Percentiles rank a stretch among this genome's conserved stretches.
phyloP scores from a whole-genome alignment of 2,329 filamentous ascomycete species.

The Cercospora citrullina region DNA sequence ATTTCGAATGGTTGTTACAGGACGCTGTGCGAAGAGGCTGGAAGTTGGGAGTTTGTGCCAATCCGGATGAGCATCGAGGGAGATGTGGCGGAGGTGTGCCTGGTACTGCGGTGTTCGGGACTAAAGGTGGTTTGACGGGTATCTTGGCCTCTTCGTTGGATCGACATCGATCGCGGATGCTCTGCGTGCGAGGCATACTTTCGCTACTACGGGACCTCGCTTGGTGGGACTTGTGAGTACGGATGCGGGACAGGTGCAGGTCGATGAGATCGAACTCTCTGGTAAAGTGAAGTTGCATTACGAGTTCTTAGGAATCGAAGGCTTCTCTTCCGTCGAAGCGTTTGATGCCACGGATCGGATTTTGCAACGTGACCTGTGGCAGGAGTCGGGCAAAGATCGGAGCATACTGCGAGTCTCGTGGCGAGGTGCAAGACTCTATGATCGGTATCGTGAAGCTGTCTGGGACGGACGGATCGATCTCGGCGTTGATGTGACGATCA shows the following conservation, averaged over 20 bases:
- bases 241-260: slow-evolving; percentile 8
- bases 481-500: background rate
- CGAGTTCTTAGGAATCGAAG: slow-evolving; percentile 1
- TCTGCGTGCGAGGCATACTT: slow-evolving; percentile 9
- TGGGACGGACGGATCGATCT: slow-evolving; percentile 5
- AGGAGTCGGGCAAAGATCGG: background rate
- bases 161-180: slow-evolving; percentile 1
- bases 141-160: slow-evolving; percentile 9
- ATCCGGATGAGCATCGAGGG: slow-evolving; percentile 42
- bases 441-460: slow-evolving; percentile 16
- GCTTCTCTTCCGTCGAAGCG: slow-evolving; percentile 15
- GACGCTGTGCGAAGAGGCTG: slow-evolving; percentile 35
- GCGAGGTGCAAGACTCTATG: slow-evolving; percentile 13
- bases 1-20: slow-evolving; percentile 41
- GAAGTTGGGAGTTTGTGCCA: slow-evolving; percentile 41
- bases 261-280: slow-evolving; percentile 4
- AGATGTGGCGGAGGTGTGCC: slow-evolving; percentile 42
- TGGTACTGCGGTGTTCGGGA: slow-evolving; percentile 39
- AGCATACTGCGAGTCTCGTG: slow-evolving; percentile 8
- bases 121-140: slow-evolving; percentile 14
- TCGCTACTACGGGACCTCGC: slow-evolving; percentile 7
- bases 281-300: background rate
- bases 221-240: slow-evolving; percentile 11
- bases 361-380: slow-evolving; percentile 3
- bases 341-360: slow-evolving; percentile 10